Evolutionary conservation across 208 protist species (phyloP).

Genomic region (Perkinsela sp.): DNA sequence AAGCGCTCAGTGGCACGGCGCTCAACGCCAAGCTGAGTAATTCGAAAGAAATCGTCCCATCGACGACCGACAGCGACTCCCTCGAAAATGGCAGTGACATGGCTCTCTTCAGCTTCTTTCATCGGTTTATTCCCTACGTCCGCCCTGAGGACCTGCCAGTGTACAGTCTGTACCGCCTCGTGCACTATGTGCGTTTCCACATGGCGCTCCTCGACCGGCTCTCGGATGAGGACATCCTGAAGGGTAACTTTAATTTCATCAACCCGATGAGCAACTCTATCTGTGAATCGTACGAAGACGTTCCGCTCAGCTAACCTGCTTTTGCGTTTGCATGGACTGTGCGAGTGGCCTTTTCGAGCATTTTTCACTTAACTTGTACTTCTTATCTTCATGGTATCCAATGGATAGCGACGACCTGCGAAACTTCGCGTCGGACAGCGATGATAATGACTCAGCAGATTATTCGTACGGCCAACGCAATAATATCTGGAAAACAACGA

Average conservation of each 20-base stretch:
- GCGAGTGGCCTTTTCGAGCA: no score
- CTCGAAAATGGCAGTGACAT: conserved; percentile 38
- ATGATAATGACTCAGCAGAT: no score
- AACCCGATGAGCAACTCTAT: conserved; percentile 37
- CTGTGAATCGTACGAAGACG: conserved; percentile 31
- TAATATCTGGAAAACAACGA: not conserved
- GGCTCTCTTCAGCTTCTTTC: conserved; percentile 52
- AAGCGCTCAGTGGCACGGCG: conserved; percentile 13
- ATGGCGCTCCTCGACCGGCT: conserved; percentile 55
- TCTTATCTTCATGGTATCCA: no score
- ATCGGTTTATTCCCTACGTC: conserved; percentile 53
- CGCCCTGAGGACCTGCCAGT: conserved; percentile 55
- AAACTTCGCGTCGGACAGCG: no score
- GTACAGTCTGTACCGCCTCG: conserved; percentile 60
- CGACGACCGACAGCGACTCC: conserved; percentile 9
- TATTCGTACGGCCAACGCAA: no score
- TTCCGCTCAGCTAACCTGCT: conserved; percentile 15
- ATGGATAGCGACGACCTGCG: no score
- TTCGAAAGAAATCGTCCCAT: conserved; percentile 1
- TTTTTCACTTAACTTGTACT: no score
- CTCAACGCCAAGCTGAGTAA: not conserved
- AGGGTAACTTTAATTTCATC: conserved; percentile 59
- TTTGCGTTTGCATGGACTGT: no score
- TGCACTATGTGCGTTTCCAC: conserved; percentile 67
- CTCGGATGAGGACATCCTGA: conserved; percentile 36